phyloP scores from a whole-genome alignment of 495 filamentous ascomycete genomes.

The Aspergillus bertholletiae region DNA sequence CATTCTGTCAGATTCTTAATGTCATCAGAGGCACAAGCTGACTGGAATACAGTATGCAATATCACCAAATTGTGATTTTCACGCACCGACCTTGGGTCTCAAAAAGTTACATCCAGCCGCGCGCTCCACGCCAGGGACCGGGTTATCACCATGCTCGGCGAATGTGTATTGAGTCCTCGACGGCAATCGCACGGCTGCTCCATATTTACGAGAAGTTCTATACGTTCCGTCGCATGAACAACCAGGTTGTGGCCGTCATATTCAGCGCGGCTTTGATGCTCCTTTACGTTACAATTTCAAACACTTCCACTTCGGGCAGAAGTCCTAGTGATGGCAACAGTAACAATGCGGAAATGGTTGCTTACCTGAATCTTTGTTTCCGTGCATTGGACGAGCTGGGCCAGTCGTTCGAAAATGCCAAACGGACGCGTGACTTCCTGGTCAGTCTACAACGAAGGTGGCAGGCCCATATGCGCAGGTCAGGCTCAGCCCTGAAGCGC shows the following conservation, averaged over 20 bases:
- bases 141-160: conserved; percentile 45
- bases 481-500: conserved; percentile 32
- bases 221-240: conserved; percentile 49
- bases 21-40: background rate
- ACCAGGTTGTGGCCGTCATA: conserved; percentile 47
- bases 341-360: conserved; percentile 40
- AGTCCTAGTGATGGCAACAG: conserved; percentile 19
- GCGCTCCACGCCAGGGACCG: conserved; percentile 38
- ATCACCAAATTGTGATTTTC: conserved; percentile 50
- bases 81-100: conserved; percentile 50
- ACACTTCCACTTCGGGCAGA: conserved; percentile 23
- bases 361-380: conserved; percentile 46
- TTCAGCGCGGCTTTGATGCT: conserved; percentile 50
- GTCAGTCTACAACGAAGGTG: conserved; percentile 45
- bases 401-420: conserved; percentile 46
- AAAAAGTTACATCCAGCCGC: conserved; percentile 45
- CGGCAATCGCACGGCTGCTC: conserved; percentile 41
- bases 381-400: conserved; percentile 44
- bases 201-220: conserved; percentile 48
- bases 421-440: conserved; percentile 42
- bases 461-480: conserved; percentile 44
- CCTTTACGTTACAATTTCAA: conserved; percentile 43
- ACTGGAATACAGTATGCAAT: conserved; percentile 45
- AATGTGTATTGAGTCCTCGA: conserved; percentile 48
- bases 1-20: background rate